These are phyloP conservation scores for Globisporangium orthogonon DNA, from an alignment of 352 stramenopile species.

Conservation along the genomic window DNA sequence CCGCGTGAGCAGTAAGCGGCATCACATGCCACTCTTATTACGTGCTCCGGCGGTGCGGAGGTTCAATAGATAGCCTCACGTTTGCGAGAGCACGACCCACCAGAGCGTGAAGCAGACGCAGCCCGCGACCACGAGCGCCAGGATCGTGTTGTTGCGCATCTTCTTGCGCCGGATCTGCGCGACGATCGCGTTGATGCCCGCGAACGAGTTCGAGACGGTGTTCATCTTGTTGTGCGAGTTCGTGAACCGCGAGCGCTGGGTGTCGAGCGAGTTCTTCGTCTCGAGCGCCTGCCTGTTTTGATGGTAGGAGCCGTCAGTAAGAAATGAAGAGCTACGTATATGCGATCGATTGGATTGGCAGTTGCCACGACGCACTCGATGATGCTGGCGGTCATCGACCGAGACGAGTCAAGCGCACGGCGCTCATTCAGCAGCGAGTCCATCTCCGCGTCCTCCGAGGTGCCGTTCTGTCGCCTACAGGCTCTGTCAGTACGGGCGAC, in stretches of 20 bases:
- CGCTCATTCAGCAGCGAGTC: constrained; percentile 79
- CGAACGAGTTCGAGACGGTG: constrained; percentile 86
- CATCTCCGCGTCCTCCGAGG: constrained; percentile 62
- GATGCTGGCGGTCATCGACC: constrained; percentile 74
- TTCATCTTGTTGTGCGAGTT: constrained; percentile 80
- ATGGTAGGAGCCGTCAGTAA: too few relatives aligned
- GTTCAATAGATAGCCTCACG: constrained; percentile 19
- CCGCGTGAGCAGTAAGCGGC: too few relatives aligned
- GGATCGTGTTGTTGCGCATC: constrained; percentile 95
- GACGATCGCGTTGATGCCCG: constrained; percentile 94
- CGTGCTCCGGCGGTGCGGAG: too few relatives aligned
- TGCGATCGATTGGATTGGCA: neutral
- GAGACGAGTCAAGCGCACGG: constrained; percentile 71
- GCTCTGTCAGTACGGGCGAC: too few relatives aligned
- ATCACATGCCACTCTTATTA: too few relatives aligned
- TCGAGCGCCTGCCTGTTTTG: constrained; percentile 63
- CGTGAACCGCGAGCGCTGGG: constrained; percentile 86
- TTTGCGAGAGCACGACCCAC: constrained; percentile 84
- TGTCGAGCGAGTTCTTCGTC: constrained; percentile 83
- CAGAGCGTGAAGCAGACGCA: constrained; percentile 97
- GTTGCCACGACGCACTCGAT: constrained; percentile 49
- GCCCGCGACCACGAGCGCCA: constrained; percentile 92
- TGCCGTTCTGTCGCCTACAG: constrained; percentile 24
- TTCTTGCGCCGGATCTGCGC: constrained; percentile 95
- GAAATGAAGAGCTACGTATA: too few relatives aligned